A percentile compares a stretch with the other conserved stretches of the same genome.
These are phyloP conservation scores for Protostelium mycophagum DNA, from an alignment of 78 protist genomes.

Conservation along the genomic window DNA sequence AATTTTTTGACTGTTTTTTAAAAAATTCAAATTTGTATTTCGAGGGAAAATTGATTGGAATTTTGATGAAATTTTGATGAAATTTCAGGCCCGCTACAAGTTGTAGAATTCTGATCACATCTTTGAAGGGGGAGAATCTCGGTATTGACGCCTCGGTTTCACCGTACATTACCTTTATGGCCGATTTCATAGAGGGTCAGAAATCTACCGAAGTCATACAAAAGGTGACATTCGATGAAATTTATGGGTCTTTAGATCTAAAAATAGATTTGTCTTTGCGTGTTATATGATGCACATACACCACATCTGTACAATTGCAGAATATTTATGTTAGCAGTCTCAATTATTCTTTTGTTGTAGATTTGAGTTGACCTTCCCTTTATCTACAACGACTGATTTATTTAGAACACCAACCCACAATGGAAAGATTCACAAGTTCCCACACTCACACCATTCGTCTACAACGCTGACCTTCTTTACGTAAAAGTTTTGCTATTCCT, in stretches of 20 bases:
- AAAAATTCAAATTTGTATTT: too few species aligned
- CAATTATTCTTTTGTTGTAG: too few species aligned
- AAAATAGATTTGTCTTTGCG: too few species aligned
- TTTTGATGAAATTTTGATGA: too few species aligned
- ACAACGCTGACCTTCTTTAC: neutral
- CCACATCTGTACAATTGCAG: too few species aligned
- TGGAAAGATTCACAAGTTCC: neutral
- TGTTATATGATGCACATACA: too few species aligned
- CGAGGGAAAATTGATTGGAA: too few species aligned
- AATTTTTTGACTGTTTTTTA: too few species aligned
- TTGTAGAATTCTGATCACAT: neutral
- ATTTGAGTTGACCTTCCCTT: too few species aligned
- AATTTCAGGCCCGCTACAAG: neutral
- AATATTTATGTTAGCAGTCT: too few species aligned
- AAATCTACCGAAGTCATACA: neutral
- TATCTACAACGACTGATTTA: neutral
- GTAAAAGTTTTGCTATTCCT: neutral
- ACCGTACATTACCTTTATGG: neutral
- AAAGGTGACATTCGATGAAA: too few species aligned
- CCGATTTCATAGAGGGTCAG: neutral
- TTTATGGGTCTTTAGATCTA: too few species aligned
- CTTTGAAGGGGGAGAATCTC: neutral
- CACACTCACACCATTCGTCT: neutral
- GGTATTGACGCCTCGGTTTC: neutral
- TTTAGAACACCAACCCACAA: neutral